Base-by-base conservation (phyloP, 2,329 filamentous ascomycete species). In the Drechslerella stenobrocha region DNA sequence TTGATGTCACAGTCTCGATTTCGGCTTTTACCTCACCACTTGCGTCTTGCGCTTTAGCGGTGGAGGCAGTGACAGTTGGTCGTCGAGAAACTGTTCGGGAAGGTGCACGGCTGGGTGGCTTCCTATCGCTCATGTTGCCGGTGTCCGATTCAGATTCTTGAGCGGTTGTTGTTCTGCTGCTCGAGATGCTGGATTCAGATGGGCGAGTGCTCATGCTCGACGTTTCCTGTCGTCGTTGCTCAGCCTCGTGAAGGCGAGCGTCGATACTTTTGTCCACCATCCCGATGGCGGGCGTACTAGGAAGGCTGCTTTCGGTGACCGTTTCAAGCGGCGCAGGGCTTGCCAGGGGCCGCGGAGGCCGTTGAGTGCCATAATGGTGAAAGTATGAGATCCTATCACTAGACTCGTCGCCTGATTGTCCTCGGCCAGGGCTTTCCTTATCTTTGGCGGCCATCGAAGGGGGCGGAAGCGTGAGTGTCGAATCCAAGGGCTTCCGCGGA, bases 1-100 rank as follows among this genome's bases (percentile, higher is more conserved):
- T 88, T 2, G 91, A 95, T 42, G 85, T 87, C 34, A 98, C 93
- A 0, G 91, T 95, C 77, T 98, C 93, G 0, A 93, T 96, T 78
- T 98, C 93, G 11, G 97, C 92, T 7, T 90, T 97, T 90, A 98
- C 96, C 73, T 89, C 93, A 74, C 70, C 72, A n/a, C 71, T 71
- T 28, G 70, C 87, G 85, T 60, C 86, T 82, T 32, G 88, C 87
- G n/a, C 85, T 86, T 75, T 95, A 89, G 52, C 81, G 79, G 8
- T 78, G 75, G 24, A 83, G 79, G 75, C 91, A 24, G 50, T 48
- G 35, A 63, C 52, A 2, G 64, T 69, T 15, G 64, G 57, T 89
- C 30, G 83, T 81, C 74, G 90, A 89, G 58, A 80, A 78, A 57
- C 78, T 77, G 52, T 79, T 79, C 37, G 88, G 82, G 67, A 86